Conservation (phyloP, 306 rosid genomes). For the Prunus persica region Prunus_persica_NCBIv2 NC_034009.1:4034001-4034500, state of each 20-base stretch:
- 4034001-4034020: constrained; percentile 5
- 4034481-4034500: no score
- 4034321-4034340: no score
- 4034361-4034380: background rate
- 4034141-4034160: background rate
- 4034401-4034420: no score
- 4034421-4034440: no score
- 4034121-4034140: background rate
- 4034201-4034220: background rate
- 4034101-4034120: background rate
- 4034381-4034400: no score
- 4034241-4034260: no score
- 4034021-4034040: background rate
- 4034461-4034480: no score
- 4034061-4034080: background rate
- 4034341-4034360: no score
- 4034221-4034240: background rate
- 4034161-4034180: background rate
- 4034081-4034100: background rate
- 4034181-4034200: background rate
- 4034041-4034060: background rate
- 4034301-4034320: no score
- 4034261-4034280: no score
- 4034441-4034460: no score
- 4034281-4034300: no score